These are phyloP conservation scores for Adenanthera pavonina DNA, from an alignment of 306 rosid genomes.

Conservation along the genomic window DNA sequence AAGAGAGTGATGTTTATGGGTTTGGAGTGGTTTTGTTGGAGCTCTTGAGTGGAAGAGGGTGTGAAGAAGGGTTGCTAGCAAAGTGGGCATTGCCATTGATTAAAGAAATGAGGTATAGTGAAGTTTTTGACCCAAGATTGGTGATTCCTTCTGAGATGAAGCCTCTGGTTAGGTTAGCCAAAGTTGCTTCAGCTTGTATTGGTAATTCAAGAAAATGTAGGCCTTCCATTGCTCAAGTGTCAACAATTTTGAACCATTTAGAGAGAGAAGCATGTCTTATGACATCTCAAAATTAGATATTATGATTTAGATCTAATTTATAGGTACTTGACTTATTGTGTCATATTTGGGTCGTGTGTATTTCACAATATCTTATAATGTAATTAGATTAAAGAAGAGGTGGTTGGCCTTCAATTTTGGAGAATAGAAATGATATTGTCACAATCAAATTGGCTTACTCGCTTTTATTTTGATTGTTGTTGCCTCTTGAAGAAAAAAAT, in stretches of 20 bases:
- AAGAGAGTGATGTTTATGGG: constrained; percentile 84
- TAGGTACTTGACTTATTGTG: too few species aligned
- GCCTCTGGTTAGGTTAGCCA: constrained; percentile 69
- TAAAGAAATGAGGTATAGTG: constrained; percentile 57
- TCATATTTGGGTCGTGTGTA: too few species aligned
- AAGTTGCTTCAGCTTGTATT: constrained; percentile 87
- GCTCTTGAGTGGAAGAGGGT: constrained; percentile 76
- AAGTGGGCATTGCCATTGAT: constrained; percentile 90
- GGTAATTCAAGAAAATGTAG: constrained; percentile 77
- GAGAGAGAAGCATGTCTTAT: constrained; percentile 52
- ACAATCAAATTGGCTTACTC: too few species aligned
- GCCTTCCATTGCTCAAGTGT: constrained; percentile 78
- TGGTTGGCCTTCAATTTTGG: too few species aligned
- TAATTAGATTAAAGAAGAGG: too few species aligned
- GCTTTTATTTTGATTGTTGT: too few species aligned
- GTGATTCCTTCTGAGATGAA: constrained; percentile 54
- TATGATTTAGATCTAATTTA: neutral
- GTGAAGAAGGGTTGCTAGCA: constrained; percentile 69
- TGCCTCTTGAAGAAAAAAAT: too few species aligned
- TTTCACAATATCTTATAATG: too few species aligned
- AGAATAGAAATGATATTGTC: too few species aligned
- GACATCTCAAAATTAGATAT: neutral
- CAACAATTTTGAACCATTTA: constrained; percentile 66
- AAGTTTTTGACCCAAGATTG: constrained; percentile 69
- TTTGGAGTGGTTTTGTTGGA: constrained; percentile 83